phyloP scores from a whole-genome alignment of 2,329 filamentous ascomycete species.

The Achaetomium macrosporum region DNA sequence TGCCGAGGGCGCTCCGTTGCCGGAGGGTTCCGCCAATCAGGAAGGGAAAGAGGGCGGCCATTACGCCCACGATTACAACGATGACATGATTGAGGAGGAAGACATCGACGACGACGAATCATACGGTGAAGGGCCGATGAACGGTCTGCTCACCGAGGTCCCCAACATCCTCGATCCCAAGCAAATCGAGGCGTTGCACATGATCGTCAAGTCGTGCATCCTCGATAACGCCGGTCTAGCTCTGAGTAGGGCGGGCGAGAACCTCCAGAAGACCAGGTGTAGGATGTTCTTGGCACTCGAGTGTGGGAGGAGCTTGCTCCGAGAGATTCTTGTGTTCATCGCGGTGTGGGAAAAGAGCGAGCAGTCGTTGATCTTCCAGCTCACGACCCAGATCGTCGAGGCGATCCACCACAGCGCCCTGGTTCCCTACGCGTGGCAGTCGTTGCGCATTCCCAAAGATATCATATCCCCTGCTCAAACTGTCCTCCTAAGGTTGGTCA shows the following conservation, averaged over 20 bases:
- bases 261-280: conserved; percentile 84
- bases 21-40: conserved; percentile 20
- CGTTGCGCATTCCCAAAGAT: conserved; percentile 86
- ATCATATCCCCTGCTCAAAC: conserved; percentile 95
- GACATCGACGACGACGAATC: conserved; percentile 70
- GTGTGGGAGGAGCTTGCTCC: conserved; percentile 80
- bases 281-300: conserved; percentile 85
- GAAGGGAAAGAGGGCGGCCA: conserved; percentile 21
- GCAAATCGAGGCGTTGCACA: conserved; percentile 91
- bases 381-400: conserved; percentile 93
- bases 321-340: conserved; percentile 91
- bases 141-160: conserved; percentile 85
- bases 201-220: conserved; percentile 96
- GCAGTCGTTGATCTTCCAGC: conserved; percentile 90
- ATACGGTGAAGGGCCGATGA: conserved; percentile 71
- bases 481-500: conserved; percentile 83
- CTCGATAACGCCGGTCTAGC: conserved; percentile 73
- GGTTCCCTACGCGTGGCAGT: conserved; percentile 87
- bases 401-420: conserved; percentile 84
- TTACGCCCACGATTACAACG: conserved; percentile 34
- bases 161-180: conserved; percentile 90
- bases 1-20: conserved; percentile 31
- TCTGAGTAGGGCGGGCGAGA: conserved; percentile 62
- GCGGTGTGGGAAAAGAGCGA: conserved; percentile 95
- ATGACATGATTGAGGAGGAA: conserved; percentile 59